phyloP scores from a whole-genome alignment of 805 yeast genomes.

The Barnettozyma sp. region DNA sequence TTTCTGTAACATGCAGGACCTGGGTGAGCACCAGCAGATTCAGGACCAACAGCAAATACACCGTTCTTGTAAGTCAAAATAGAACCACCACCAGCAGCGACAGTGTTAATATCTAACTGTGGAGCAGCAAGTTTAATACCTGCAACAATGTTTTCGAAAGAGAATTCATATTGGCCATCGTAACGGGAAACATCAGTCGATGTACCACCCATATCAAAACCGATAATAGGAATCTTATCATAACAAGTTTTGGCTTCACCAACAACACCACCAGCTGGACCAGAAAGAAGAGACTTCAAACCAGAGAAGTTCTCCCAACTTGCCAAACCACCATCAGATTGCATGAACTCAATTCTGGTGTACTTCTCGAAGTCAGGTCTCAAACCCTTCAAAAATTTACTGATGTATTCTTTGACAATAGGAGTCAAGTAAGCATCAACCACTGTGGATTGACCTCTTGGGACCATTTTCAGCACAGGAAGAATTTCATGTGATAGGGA shows the following conservation, averaged over 20 bases:
- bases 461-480: constrained; percentile 34
- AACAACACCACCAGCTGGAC: constrained; percentile 60
- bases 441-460: constrained; percentile 36
- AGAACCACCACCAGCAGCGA: constrained; percentile 35
- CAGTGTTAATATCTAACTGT: constrained; percentile 33
- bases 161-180: constrained; percentile 26
- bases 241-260: constrained; percentile 50
- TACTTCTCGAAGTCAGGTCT: constrained; percentile 29
- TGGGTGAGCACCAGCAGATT: constrained; percentile 41
- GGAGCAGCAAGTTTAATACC: constrained; percentile 36
- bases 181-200: constrained; percentile 34
- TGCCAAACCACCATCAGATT: constrained; percentile 51
- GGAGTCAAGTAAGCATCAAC: constrained; percentile 40
- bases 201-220: constrained; percentile 39
- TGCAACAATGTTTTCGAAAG: constrained; percentile 31
- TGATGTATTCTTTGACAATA: constrained; percentile 33
- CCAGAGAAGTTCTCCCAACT: constrained; percentile 48
- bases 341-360: constrained; percentile 46
- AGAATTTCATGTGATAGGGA: constrained; percentile 31
- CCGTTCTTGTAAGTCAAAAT: constrained; percentile 30
- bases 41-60: constrained; percentile 39
- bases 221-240: constrained; percentile 32
- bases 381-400: constrained; percentile 31
- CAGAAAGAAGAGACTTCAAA: constrained; percentile 45
- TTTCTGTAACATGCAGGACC: constrained; percentile 44